These are phyloP conservation scores for Pulveroboletus sp. DNA, from an alignment of 768 basidiomycete genomes.

Conservation along the genomic window DNA sequence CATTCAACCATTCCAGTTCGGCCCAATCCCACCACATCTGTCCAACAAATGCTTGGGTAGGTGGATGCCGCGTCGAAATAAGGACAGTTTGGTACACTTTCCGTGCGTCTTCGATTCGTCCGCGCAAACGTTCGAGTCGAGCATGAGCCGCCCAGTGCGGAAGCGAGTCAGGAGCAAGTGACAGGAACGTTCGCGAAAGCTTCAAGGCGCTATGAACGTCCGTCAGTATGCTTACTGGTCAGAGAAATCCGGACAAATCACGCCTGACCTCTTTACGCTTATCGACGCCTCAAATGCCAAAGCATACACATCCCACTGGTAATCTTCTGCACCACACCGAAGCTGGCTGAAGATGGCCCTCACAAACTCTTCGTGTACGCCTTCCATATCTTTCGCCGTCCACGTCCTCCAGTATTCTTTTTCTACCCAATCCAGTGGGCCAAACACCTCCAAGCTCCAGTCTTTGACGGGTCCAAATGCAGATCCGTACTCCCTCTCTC, in stretches of 20 bases:
- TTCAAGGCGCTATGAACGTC: constrained; percentile 52
- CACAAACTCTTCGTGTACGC: constrained; percentile 46
- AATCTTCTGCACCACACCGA: constrained; percentile 42
- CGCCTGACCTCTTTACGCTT: constrained; percentile 50
- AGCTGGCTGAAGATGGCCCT: constrained; percentile 58
- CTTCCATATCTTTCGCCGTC: constrained; percentile 45
- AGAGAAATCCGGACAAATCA: constrained; percentile 7
- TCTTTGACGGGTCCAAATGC: constrained; percentile 65
- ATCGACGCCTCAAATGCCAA: constrained; percentile 64
- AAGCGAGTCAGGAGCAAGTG: constrained; percentile 51
- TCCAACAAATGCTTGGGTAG: constrained; percentile 34
- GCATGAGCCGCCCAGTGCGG: constrained; percentile 74
- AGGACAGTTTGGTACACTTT: constrained; percentile 74
- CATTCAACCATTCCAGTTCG: constrained; percentile 74
- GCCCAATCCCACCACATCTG: constrained; percentile 81
- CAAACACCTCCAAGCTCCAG: constrained; percentile 55
- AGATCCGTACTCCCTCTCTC: constrained; percentile 54
- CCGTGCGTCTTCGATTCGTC: constrained; percentile 61
- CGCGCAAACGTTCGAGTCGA: constrained; percentile 63
- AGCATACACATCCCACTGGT: constrained; percentile 60
- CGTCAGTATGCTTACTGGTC: constrained; percentile 7
- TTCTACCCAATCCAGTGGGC: constrained; percentile 47
- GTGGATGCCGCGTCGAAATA: constrained; percentile 37
- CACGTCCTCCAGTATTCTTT: constrained; percentile 38
- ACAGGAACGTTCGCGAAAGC: constrained; percentile 60